phyloP scores from a whole-genome alignment of 192 early-diverging fungal genomes.

The Gaertneriomyces sp. region DNA sequence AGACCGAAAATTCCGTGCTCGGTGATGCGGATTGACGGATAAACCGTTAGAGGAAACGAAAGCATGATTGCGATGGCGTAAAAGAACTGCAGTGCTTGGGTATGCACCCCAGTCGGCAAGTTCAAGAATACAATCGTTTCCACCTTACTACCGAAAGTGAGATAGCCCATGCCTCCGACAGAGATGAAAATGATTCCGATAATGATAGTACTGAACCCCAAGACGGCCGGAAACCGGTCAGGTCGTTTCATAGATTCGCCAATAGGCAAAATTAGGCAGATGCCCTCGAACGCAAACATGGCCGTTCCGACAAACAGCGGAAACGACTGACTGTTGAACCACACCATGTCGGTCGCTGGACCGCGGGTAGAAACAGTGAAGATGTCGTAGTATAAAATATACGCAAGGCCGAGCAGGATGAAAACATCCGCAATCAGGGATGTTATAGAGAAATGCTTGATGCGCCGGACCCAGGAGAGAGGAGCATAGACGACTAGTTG shows the following conservation, averaged over 20 bases:
- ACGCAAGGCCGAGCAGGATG: constrained; percentile 81
- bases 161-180: constrained; percentile 77
- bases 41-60: constrained; percentile 87
- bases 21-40: constrained; percentile 90
- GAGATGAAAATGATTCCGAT: constrained; percentile 78
- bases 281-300: constrained; percentile 86
- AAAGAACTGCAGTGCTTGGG: constrained; percentile 71
- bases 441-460: constrained; percentile 81
- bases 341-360: constrained; percentile 59
- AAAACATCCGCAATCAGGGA: constrained; percentile 90
- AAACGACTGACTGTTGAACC: constrained; percentile 78
- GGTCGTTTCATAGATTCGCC: constrained; percentile 88
- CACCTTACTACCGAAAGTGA: constrained; percentile 79
- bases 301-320: constrained; percentile 93
- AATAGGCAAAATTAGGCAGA: constrained; percentile 82
- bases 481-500: constrained; percentile 78
- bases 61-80: constrained; percentile 92
- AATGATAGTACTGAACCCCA: constrained; percentile 71
- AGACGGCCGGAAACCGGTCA: constrained; percentile 79
- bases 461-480: constrained; percentile 84
- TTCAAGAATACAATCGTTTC: constrained; percentile 87
- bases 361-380: constrained; percentile 62
- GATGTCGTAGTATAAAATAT: constrained; percentile 81
- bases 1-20: constrained; percentile 78
- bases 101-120: constrained; percentile 67